Percentiles rank a stretch among this genome's conserved stretches.
These are phyloP conservation scores for Karstenula rhodostoma DNA, from an alignment of 2,329 filamentous ascomycete genomes.

Conservation along the genomic window DNA sequence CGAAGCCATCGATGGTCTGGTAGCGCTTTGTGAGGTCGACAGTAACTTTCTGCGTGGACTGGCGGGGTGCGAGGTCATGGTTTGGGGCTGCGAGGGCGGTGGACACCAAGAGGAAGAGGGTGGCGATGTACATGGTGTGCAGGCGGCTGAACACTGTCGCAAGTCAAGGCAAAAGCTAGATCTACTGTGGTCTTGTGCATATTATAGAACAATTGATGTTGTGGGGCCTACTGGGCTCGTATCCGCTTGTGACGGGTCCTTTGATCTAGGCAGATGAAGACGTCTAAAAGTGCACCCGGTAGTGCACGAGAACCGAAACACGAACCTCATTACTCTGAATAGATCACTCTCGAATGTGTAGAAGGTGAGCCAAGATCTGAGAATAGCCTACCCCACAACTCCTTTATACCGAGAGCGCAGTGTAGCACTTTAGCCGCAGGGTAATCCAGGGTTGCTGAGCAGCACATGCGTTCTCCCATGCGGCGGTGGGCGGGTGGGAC, in stretches of 20 bases:
- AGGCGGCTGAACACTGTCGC: neutral
- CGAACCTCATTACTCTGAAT: constrained; percentile 21
- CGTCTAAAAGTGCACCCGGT: constrained; percentile 13
- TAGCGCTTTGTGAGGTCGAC: constrained; percentile 54
- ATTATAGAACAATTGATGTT: neutral
- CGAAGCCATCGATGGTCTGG: constrained; percentile 59
- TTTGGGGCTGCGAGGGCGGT: constrained; percentile 21
- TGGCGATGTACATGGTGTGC: constrained; percentile 19
- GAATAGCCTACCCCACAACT: constrained; percentile 29
- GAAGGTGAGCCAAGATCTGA: constrained; percentile 24
- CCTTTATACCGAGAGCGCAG: constrained; percentile 26
- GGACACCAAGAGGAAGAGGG: constrained; percentile 24
- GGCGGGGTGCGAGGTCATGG: constrained; percentile 25
- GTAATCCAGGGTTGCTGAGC: neutral
- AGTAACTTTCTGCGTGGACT: constrained; percentile 43
- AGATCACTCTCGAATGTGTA: constrained; percentile 16
- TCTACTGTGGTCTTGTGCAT: too few relatives aligned
- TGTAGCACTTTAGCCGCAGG: constrained; percentile 26
- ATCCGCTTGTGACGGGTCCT: constrained; percentile 9
- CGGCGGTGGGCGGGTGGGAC: too few relatives aligned
- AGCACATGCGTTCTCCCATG: too few relatives aligned
- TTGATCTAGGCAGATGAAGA: neutral
- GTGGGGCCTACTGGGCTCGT: constrained; percentile 12
- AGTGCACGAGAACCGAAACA: constrained; percentile 15
- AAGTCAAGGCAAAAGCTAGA: neutral